phyloP scores from a whole-genome alignment of 2,329 filamentous ascomycete species.

The Monilinia fructigena region DNA sequence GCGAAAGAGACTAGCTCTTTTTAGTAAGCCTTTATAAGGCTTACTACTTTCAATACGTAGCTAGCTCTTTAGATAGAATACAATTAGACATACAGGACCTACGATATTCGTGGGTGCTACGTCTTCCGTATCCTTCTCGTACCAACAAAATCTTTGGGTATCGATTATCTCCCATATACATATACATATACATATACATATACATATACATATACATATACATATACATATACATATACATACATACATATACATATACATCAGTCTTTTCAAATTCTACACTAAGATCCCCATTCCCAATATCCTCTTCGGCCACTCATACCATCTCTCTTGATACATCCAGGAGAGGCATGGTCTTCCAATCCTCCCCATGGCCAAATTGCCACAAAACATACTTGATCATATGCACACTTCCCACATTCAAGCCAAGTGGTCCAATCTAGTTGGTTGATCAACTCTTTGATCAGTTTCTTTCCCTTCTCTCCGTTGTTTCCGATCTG shows the following conservation, averaged over 20 bases:
- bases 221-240: not conserved
- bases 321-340: slow-evolving; percentile 41
- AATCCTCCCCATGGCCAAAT: slow-evolving; percentile 60
- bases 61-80: no score
- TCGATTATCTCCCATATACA: no score
- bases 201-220: not conserved
- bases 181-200: not conserved
- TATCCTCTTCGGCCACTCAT: slow-evolving; percentile 10
- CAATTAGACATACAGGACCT: no score
- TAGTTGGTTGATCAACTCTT: slow-evolving; percentile 19
- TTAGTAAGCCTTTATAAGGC: no score
- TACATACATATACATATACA: not conserved
- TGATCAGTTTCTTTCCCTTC: slow-evolving; percentile 5
- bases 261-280: not conserved
- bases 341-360: slow-evolving; percentile 53
- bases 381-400: slow-evolving; percentile 58
- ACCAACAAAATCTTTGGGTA: no score
- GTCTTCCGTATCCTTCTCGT: no score
- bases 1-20: no score
- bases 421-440: slow-evolving; percentile 59
- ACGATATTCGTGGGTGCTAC: no score
- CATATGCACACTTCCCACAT: slow-evolving; percentile 50
- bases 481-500: not conserved
- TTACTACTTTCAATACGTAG: no score
- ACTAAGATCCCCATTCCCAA: slow-evolving; percentile 12